Evolutionary conservation across 495 filamentous ascomycete genomes (phyloP).

Genomic region (Aspergillus leporis): DNA sequence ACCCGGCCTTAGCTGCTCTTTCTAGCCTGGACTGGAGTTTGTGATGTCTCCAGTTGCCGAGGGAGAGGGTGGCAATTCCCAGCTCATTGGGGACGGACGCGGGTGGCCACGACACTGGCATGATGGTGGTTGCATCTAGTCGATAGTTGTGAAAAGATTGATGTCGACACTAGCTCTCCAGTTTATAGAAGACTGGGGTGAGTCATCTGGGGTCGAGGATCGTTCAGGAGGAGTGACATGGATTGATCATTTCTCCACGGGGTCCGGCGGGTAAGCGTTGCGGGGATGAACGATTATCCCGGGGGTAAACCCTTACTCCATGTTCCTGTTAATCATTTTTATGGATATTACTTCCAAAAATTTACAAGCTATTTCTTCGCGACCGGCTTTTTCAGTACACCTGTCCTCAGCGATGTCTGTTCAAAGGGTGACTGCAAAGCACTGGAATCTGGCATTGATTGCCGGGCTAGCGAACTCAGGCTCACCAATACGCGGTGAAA

Average conservation of each 20-base stretch:
- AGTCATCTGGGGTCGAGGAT: neutral
- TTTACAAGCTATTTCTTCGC: too few species aligned
- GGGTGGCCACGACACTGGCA: constrained; percentile 20
- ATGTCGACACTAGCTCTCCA: neutral
- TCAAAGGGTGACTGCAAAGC: too few species aligned
- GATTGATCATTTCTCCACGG: neutral
- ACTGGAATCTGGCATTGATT: too few species aligned
- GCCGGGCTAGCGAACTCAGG: too few species aligned
- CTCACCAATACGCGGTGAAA: too few species aligned
- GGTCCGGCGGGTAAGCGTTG: neutral
- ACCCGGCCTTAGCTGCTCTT: constrained; percentile 33
- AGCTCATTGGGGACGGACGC: constrained; percentile 16
- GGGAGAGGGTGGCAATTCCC: constrained; percentile 35
- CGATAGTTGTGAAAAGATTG: neutral
- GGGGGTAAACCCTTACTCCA: neutral
- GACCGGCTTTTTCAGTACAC: too few species aligned
- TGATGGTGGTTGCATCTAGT: constrained; percentile 10
- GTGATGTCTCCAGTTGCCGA: constrained; percentile 34
- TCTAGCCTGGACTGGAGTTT: constrained; percentile 27
- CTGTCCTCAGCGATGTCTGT: too few species aligned
- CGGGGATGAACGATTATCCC: constrained; percentile 6
- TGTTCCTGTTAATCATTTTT: neutral
- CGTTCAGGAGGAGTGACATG: neutral
- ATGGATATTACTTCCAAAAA: neutral
- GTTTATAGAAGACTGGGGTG: neutral